These are phyloP conservation scores for Hypoxylon rubiginosum DNA, from an alignment of 2,329 filamentous ascomycete species.

Conservation along the genomic window DNA sequence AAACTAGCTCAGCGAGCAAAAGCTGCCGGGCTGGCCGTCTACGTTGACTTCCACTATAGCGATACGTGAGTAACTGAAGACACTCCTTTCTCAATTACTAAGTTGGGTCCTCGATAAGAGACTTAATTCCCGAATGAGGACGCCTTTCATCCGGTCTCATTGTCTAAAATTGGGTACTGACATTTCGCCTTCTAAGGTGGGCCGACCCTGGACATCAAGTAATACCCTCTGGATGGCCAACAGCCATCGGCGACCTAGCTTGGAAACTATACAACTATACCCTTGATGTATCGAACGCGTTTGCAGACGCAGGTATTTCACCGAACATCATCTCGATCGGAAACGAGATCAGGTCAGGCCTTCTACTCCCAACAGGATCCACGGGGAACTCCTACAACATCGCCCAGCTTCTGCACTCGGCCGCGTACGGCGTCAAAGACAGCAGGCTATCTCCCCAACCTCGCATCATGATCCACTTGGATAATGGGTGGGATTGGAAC, in stretches of 20 bases:
- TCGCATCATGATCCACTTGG: conserved; percentile 80
- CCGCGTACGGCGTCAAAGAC: conserved; percentile 74
- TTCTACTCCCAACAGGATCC: conserved; percentile 75
- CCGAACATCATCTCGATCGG: conserved; percentile 77
- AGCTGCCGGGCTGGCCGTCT: conserved; percentile 71
- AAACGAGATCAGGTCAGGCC: conserved; percentile 77
- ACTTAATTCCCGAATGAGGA: neutral
- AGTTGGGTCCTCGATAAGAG: neutral
- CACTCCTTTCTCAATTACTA: neutral
- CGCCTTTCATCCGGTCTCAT: neutral
- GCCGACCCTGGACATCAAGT: conserved; percentile 75
- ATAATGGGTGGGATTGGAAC: conserved; percentile 80
- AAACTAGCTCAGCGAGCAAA: conserved; percentile 74
- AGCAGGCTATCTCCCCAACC: conserved; percentile 68
- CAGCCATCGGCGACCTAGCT: conserved; percentile 68
- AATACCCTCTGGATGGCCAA: conserved; percentile 74
- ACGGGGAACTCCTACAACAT: conserved; percentile 70
- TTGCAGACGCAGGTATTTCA: conserved; percentile 66
- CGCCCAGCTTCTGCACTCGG: conserved; percentile 73
- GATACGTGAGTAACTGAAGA: conserved; percentile 61
- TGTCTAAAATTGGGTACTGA: conserved; percentile 11
- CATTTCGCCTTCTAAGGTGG: conserved; percentile 58
- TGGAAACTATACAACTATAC: conserved; percentile 79
- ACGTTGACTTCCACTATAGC: conserved; percentile 75
- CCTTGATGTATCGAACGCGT: conserved; percentile 70